These are phyloP conservation scores for Daldinia sp. DNA, from an alignment of 2,329 filamentous ascomycete genomes.

Conservation along the genomic window DNA sequence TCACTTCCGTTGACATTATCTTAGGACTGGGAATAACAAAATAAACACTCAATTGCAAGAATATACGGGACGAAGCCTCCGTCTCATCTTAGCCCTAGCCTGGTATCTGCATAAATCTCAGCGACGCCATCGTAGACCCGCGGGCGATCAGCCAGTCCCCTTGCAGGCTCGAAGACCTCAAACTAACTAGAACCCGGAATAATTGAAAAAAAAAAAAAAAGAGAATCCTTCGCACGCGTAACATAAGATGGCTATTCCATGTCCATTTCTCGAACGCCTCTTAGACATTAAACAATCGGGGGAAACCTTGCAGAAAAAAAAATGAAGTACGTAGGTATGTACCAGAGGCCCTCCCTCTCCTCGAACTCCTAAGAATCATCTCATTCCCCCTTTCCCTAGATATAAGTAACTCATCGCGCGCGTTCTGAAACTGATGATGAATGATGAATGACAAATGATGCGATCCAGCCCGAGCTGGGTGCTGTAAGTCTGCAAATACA, in stretches of 20 bases:
- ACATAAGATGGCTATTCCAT: conserved; percentile 7
- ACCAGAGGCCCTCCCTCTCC: conserved; percentile 11
- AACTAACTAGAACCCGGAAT: conserved; percentile 4
- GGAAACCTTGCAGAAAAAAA: conserved; percentile 1
- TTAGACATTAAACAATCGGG: background rate
- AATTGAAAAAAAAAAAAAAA: background rate
- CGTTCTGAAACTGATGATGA: conserved; percentile 2
- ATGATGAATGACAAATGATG: conserved; percentile 6
- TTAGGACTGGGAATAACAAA: background rate
- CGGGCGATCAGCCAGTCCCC: background rate
- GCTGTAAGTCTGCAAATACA: conserved; percentile 40
- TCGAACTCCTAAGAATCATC: conserved; percentile 27
- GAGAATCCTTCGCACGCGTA: background rate
- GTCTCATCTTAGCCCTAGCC: background rate
- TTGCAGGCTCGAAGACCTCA: conserved; percentile 10
- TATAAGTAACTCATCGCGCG: conserved; percentile 12
- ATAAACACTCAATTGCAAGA: conserved; percentile 19
- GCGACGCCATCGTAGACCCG: background rate
- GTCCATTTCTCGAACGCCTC: conserved; percentile 19
- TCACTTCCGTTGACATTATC: background rate
- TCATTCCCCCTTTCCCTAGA: conserved; percentile 6
- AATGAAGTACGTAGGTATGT: conserved; percentile 1
- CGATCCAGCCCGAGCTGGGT: conserved; percentile 34
- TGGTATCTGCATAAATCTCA: conserved; percentile 5
- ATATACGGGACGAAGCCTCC: conserved; percentile 22